A percentile compares a stretch with the other conserved stretches of the same genome.
Evolutionary conservation across 2,329 filamentous ascomycete species (phyloP).

Genomic region (Penicillium sp.): DNA sequence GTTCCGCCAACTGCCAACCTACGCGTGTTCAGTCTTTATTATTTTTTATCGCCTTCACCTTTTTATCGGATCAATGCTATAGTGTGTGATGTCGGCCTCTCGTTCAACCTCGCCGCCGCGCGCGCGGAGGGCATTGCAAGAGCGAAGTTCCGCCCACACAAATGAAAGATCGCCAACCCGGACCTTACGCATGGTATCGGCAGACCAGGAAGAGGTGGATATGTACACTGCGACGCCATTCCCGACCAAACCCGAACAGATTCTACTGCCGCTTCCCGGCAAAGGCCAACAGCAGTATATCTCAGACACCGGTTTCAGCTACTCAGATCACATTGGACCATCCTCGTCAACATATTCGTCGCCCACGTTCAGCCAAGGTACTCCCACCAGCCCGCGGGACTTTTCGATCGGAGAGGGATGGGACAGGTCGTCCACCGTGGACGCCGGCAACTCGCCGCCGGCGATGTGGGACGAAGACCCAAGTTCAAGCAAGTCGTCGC

Average conservation of each 20-base stretch:
- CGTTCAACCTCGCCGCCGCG: slow-evolving; percentile 36
- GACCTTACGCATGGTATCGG: slow-evolving; percentile 38
- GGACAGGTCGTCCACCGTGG: slow-evolving; percentile 41
- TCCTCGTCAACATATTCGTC: slow-evolving; percentile 33
- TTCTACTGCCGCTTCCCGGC: slow-evolving; percentile 44
- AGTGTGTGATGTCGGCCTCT: slow-evolving; percentile 36
- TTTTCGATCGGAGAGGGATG: slow-evolving; percentile 32
- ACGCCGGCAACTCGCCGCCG: slow-evolving; percentile 38
- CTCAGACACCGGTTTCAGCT: slow-evolving; percentile 32
- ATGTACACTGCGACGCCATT: slow-evolving; percentile 47
- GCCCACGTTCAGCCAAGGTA: slow-evolving; percentile 28
- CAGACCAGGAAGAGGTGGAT: slow-evolving; percentile 34
- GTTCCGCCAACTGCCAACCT: neutral
- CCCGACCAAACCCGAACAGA: slow-evolving; percentile 50
- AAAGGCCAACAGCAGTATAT: slow-evolving; percentile 39
- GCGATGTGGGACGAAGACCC: slow-evolving; percentile 42
- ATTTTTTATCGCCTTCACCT: neutral
- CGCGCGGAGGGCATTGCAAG: slow-evolving; percentile 46
- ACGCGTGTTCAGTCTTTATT: neutral
- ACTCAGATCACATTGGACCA: slow-evolving; percentile 30
- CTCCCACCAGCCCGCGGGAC: slow-evolving; percentile 28
- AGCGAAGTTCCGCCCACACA: slow-evolving; percentile 48
- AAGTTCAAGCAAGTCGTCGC: slow-evolving; percentile 39
- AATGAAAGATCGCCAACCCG: slow-evolving; percentile 43
- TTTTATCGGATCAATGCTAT: slow-evolving; percentile 27